Evolutionary conservation across 345 rosid genomes (phyloP).

Genomic region (Salix exigua): DNA sequence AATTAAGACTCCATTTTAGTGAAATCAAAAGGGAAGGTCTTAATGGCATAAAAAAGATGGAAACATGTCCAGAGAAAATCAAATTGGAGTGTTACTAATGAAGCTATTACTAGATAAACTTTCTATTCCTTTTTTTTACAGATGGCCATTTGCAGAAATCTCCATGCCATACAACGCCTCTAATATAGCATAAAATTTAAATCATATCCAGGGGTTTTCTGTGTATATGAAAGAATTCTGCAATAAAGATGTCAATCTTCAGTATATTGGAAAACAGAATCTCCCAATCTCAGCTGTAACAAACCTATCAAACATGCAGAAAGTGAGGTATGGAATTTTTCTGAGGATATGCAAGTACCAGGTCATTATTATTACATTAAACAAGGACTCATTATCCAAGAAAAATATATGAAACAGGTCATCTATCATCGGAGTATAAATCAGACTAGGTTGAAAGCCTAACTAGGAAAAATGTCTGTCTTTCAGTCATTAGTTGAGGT

Average conservation of each 20-base stretch:
- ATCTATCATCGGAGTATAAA: too few species aligned
- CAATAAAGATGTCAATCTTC: neutral
- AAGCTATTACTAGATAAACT: neutral
- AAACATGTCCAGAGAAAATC: neutral
- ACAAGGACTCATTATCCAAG: too few species aligned
- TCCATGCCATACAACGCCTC: neutral
- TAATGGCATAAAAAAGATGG: neutral
- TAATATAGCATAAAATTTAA: neutral
- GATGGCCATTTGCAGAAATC: neutral
- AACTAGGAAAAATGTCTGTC: too few species aligned
- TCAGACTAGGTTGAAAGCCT: too few species aligned
- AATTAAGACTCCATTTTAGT: conserved; percentile 23
- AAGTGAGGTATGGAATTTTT: neutral
- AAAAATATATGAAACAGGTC: too few species aligned
- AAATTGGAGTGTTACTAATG: neutral
- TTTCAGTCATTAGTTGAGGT: too few species aligned
- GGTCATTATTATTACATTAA: neutral
- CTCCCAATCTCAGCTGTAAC: neutral
- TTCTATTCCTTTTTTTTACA: neutral
- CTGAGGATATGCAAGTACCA: too few species aligned
- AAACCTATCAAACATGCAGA: neutral
- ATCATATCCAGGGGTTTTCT: neutral
- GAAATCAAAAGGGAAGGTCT: neutral
- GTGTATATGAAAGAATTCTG: neutral
- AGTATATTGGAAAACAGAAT: neutral